A percentile compares a stretch with the other conserved stretches of the same genome.
phyloP scores from a whole-genome alignment of 2,329 filamentous ascomycete species.

The Hypoxylon sp. region DNA sequence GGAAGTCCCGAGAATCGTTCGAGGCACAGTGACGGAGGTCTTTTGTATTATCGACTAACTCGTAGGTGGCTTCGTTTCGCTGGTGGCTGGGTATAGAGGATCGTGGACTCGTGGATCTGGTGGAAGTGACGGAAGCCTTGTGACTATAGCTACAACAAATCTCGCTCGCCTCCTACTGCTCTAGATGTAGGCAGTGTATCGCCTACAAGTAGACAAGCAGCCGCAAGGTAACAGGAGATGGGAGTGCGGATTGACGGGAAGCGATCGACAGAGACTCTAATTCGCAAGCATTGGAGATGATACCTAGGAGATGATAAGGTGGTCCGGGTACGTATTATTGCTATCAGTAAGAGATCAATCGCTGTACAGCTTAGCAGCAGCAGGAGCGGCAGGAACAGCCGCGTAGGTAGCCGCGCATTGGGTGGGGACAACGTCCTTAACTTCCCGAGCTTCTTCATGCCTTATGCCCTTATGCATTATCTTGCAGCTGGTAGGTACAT shows the following conservation, averaged over 20 bases:
- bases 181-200: constrained; percentile 9
- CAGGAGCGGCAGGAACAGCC: no score
- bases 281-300: no score
- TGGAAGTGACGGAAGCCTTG: background rate
- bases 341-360: no score
- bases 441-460: no score
- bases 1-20: background rate
- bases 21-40: background rate
- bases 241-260: constrained; percentile 15
- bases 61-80: background rate
- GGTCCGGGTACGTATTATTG: constrained; percentile 27
- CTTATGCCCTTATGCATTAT: no score
- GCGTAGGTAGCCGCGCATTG: no score
- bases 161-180: constrained; percentile 1
- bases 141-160: background rate
- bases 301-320: background rate
- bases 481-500: no score
- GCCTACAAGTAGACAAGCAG: background rate
- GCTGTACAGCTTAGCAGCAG: no score
- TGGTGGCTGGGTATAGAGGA: background rate
- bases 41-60: background rate
- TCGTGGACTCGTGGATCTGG: background rate
- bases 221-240: no score
- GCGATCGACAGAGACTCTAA: constrained; percentile 9
- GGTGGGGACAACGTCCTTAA: no score